Evolutionary conservation across 208 protist genomes (phyloP).

Genomic region (Leptomonas pyrrhocoris): DNA sequence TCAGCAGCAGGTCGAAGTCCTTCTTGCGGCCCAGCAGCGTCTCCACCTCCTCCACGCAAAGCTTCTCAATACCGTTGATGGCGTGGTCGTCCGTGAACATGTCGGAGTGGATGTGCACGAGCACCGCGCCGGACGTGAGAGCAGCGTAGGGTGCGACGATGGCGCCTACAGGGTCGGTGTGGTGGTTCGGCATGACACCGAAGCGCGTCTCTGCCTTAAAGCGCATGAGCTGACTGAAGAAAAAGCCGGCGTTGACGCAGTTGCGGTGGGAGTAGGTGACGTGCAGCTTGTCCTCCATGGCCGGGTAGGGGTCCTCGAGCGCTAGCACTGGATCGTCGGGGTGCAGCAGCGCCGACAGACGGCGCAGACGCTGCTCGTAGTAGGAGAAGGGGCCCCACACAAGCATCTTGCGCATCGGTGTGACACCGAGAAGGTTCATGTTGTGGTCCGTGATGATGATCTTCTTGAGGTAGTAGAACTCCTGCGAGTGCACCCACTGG

Average conservation of each 20-base stretch:
- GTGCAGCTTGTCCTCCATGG: constrained; percentile 87
- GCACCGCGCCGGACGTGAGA: constrained; percentile 83
- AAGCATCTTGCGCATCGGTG: constrained; percentile 90
- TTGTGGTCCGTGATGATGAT: constrained; percentile 93
- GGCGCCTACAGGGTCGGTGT: constrained; percentile 81
- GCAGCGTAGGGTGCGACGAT: constrained; percentile 90
- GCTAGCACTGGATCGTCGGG: constrained; percentile 90
- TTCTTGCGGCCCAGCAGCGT: constrained; percentile 76
- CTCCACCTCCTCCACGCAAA: constrained; percentile 89
- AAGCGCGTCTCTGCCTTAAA: constrained; percentile 90
- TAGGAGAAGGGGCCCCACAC: constrained; percentile 92
- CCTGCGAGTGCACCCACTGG: constrained; percentile 92
- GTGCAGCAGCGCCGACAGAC: constrained; percentile 87
- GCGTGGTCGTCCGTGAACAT: constrained; percentile 92
- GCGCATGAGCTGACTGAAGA: constrained; percentile 81
- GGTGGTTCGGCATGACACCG: constrained; percentile 90
- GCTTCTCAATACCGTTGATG: constrained; percentile 90
- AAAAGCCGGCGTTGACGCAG: constrained; percentile 89
- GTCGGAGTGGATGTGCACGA: constrained; percentile 87
- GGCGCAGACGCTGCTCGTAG: constrained; percentile 91
- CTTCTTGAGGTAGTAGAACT: constrained; percentile 94
- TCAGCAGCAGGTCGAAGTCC: constrained; percentile 87
- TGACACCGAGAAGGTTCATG: constrained; percentile 90
- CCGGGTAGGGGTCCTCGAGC: constrained; percentile 82
- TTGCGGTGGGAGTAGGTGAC: constrained; percentile 89